Conservation (phyloP, 2,329 filamentous ascomycete genomes). For the Xylogone sp. region DNA sequence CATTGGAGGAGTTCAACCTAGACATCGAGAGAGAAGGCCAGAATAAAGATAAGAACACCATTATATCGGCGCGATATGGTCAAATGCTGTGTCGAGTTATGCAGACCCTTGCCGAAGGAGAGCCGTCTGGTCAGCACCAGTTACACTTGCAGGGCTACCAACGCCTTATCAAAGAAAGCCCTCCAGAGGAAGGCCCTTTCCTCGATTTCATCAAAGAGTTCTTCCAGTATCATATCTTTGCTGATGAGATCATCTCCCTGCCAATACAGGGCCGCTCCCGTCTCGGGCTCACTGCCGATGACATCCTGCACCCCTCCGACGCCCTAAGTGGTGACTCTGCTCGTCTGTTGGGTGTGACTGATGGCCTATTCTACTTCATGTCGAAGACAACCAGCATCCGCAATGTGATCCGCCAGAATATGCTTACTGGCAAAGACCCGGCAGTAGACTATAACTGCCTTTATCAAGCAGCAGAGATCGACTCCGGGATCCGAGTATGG, state of each 20-base stretch:
- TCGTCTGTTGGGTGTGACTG: slow-evolving; percentile 73
- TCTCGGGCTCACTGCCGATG: slow-evolving; percentile 15
- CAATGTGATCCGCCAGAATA: slow-evolving; percentile 67
- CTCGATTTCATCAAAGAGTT: slow-evolving; percentile 71
- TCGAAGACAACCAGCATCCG: slow-evolving; percentile 75
- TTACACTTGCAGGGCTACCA: slow-evolving; percentile 75
- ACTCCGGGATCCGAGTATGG: slow-evolving; percentile 72
- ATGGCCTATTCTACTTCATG: slow-evolving; percentile 76
- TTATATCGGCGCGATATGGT: slow-evolving; percentile 53
- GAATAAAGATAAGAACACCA: slow-evolving; percentile 40
- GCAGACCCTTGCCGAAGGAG: slow-evolving; percentile 53
- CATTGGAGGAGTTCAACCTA: slow-evolving; percentile 48
- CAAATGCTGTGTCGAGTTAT: slow-evolving; percentile 61
- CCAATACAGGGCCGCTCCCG: slow-evolving; percentile 31
- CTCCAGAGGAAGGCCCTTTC: slow-evolving; percentile 64
- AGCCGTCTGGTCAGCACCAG: slow-evolving; percentile 66
- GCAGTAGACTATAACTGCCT: slow-evolving; percentile 70
- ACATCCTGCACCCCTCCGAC: slow-evolving; percentile 1
- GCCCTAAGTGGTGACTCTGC: slow-evolving; percentile 5
- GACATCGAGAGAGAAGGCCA: slow-evolving; percentile 41
- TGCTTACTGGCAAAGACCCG: slow-evolving; percentile 58
- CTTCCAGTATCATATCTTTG: slow-evolving; percentile 77
- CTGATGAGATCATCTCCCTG: slow-evolving; percentile 57
- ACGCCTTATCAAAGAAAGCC: slow-evolving; percentile 60
- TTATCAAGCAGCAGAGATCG: slow-evolving; percentile 71